Evolutionary conservation across 108 stramenopile genomes (phyloP), one percentile per base, ranked within the genome.

Genomic region (Conticribra weissflogii): DNA sequence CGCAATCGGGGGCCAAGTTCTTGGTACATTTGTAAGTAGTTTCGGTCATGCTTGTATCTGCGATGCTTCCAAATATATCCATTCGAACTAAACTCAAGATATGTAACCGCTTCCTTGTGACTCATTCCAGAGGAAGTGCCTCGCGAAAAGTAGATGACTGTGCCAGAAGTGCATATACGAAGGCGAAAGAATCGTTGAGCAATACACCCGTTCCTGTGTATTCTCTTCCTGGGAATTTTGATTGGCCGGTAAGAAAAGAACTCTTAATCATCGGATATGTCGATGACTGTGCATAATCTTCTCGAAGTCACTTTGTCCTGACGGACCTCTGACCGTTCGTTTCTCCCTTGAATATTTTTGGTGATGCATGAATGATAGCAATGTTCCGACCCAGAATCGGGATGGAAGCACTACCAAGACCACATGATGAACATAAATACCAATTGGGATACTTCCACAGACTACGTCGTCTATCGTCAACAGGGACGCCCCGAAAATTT

Each of bases 401-500:
- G 67, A 27, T 68, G 51, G 58, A 50, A 76, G 3, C 16, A 55
- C 12, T 76, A 68, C 22, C 33, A 47, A 41, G 28, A 55, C 2
- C 55, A 61, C 41, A 45, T 76, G 8, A 41, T 57, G 53, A 36
- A 36, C 17, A 21, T 76, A 21, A 22, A 76, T 31, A 18, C 18
- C 30, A 67, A 49, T 47, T 76, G 75, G 75, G 9, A 34, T 2
- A 28, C 0, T 15, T 28, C 75, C 9, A 19, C 4, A 3, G 56
- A 63, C 17, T 76, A 69, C 31, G 25, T 45, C n/a, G 62, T 76
- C 4, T 33, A 57, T 21, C 54, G 75, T 3, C 61, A 76, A 36
- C 28, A 25, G 2, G 27, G 18, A 19, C 67, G 56, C 30, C 16
- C 63, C 1, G 88, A 86, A 60, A 87, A 90, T 32, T 90, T 81